Evolutionary conservation across 1,284 basidiomycete genomes (phyloP).

Genomic region (Leccinum fallax): DNA sequence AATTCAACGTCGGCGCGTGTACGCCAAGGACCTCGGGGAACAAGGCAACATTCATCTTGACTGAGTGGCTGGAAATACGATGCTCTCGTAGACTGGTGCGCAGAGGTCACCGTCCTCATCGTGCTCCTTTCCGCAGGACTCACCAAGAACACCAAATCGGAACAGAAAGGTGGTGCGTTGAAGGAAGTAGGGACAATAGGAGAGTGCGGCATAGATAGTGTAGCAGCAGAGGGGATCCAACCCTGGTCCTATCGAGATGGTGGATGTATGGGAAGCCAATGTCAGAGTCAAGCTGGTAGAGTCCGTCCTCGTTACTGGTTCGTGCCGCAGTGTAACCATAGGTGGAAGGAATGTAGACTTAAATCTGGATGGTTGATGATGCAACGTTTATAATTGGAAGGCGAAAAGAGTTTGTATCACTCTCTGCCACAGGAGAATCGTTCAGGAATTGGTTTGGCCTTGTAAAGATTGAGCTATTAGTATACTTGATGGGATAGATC

Average conservation of each 20-base stretch:
- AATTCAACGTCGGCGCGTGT: not conserved
- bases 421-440: no score
- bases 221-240: not conserved
- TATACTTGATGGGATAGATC: no score
- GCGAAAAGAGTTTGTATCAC: no score
- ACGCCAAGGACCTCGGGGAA: not conserved
- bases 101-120: slow-evolving; percentile 85
- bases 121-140: slow-evolving; percentile 67
- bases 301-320: not conserved
- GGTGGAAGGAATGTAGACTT: not conserved
- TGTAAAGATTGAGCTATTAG: no score
- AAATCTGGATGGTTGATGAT: no score
- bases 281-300: not conserved
- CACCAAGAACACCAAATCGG: slow-evolving; percentile 60
- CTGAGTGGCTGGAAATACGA: slow-evolving; percentile 59
- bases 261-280: not conserved
- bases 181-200: slow-evolving; percentile 53
- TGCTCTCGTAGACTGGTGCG: no score
- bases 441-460: no score
- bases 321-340: not conserved
- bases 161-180: slow-evolving; percentile 41
- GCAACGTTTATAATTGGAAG: no score
- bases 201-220: not conserved
- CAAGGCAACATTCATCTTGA: not conserved
- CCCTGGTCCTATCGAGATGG: not conserved